Percentiles rank a stretch among this genome's conserved stretches.
phyloP scores from a whole-genome alignment of 495 filamentous ascomycete genomes.

The Gamarada debralockiae region DNA sequence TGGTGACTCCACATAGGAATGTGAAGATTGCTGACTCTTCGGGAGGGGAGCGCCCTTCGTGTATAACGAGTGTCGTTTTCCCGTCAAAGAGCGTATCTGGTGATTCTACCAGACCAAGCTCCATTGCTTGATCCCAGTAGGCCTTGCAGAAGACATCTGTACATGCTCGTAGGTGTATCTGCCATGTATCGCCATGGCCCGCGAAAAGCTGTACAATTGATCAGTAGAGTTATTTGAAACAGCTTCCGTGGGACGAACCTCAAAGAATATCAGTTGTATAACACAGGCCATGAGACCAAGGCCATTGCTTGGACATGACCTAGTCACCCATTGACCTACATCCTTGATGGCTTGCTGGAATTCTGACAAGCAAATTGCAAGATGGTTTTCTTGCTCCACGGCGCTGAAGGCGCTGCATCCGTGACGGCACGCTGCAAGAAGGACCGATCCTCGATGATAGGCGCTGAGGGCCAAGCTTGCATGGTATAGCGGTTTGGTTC shows the following conservation, averaged over 20 bases:
- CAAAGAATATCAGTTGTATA: slow-evolving; percentile 18
- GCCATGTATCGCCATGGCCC: slow-evolving; percentile 7
- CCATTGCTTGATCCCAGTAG: neutral
- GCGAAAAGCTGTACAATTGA: slow-evolving; percentile 11
- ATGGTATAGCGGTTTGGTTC: slow-evolving; percentile 17
- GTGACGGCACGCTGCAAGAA: neutral
- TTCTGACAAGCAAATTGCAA: slow-evolving; percentile 37
- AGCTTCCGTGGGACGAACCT: slow-evolving; percentile 24
- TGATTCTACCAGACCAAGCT: slow-evolving; percentile 3
- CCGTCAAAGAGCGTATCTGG: neutral
- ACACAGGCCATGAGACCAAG: slow-evolving; percentile 19
- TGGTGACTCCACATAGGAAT: slow-evolving; percentile 7
- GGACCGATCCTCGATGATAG: slow-evolving; percentile 1
- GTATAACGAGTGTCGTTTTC: too few relatives aligned
- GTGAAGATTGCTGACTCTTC: slow-evolving; percentile 5
- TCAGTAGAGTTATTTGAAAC: neutral
- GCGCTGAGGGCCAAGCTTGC: slow-evolving; percentile 12
- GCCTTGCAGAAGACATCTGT: slow-evolving; percentile 4
- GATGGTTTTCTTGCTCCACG: slow-evolving; percentile 34
- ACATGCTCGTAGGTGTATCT: slow-evolving; percentile 17
- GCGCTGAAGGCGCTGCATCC: slow-evolving; percentile 30
- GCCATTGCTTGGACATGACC: slow-evolving; percentile 6
- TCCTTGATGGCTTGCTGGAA: slow-evolving; percentile 27
- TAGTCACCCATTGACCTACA: slow-evolving; percentile 22
- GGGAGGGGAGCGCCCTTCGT: neutral